Evolutionary conservation across 768 basidiomycete species (phyloP).

Genomic region (Chalciporus piperatus): DNA sequence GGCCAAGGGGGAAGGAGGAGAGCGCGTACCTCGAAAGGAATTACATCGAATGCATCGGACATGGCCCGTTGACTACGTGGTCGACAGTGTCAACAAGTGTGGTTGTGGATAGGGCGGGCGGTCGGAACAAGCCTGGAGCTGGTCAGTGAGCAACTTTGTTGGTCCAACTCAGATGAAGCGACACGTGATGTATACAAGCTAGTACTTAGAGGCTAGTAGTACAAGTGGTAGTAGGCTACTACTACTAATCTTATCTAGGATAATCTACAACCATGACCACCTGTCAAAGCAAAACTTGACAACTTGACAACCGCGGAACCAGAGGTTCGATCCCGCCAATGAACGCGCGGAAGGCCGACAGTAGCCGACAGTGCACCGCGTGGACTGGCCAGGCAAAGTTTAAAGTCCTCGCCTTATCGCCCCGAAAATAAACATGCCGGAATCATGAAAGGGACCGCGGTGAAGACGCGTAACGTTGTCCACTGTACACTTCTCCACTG

Average conservation of each 20-base stretch:
- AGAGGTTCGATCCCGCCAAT: too few relatives aligned
- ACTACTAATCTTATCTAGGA: slow-evolving; percentile 14
- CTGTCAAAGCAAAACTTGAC: too few relatives aligned
- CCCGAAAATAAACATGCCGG: slow-evolving; percentile 3
- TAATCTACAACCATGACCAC: too few relatives aligned
- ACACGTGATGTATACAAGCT: slow-evolving; percentile 25
- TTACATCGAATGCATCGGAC: slow-evolving; percentile 83
- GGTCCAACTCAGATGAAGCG: slow-evolving; percentile 14
- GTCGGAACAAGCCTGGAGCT: background rate
- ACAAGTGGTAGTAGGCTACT: too few relatives aligned
- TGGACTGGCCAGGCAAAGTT: too few relatives aligned
- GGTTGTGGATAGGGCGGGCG: background rate
- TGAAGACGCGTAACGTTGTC: background rate
- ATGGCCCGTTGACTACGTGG: slow-evolving; percentile 11
- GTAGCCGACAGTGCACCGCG: too few relatives aligned
- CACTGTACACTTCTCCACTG: background rate
- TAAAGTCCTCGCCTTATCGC: background rate
- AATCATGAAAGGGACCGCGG: background rate
- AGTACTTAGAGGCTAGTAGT: too few relatives aligned
- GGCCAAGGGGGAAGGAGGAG: background rate
- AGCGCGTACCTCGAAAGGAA: slow-evolving; percentile 71
- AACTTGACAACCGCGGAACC: background rate
- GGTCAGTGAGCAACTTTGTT: too few relatives aligned
- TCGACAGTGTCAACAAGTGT: background rate
- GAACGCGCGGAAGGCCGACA: background rate